A percentile compares a stretch with the other conserved stretches of the same genome.
These are phyloP conservation scores for Ophiosphaerella herpotricha DNA, from an alignment of 2,329 filamentous ascomycete species.

Conservation along the genomic window DNA sequence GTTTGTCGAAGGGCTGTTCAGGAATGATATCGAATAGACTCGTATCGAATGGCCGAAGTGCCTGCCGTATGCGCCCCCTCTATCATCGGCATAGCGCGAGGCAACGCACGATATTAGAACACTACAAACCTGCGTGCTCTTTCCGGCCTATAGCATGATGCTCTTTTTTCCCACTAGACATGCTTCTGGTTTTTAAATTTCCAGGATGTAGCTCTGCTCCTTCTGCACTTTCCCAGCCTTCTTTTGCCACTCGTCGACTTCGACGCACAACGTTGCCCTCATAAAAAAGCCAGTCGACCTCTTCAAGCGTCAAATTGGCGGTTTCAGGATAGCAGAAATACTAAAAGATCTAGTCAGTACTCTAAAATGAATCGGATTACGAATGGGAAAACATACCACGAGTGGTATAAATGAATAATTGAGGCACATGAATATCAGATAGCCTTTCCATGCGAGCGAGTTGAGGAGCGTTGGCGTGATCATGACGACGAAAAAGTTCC, in stretches of 20 bases:
- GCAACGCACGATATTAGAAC: neutral
- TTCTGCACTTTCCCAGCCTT: slow-evolving; percentile 26
- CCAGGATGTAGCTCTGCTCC: slow-evolving; percentile 9
- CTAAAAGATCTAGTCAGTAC: slow-evolving; percentile 7
- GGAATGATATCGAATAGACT: too few species aligned
- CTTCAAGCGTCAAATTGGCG: slow-evolving; percentile 40
- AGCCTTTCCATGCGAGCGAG: slow-evolving; percentile 56
- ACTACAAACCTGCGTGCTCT: neutral
- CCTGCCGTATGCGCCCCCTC: too few species aligned
- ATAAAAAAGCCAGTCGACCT: slow-evolving; percentile 43
- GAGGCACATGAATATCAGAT: slow-evolving; percentile 58
- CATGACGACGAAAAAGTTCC: slow-evolving; percentile 59
- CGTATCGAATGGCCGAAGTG: too few species aligned
- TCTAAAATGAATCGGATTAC: neutral
- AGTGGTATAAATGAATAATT: slow-evolving; percentile 54
- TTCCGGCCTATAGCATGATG: too few species aligned
- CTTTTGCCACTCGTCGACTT: slow-evolving; percentile 27
- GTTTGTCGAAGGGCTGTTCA: too few species aligned
- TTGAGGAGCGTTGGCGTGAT: slow-evolving; percentile 57
- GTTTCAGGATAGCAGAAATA: slow-evolving; percentile 52
- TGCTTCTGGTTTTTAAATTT: slow-evolving; percentile 18
- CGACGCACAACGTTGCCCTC: slow-evolving; percentile 31
- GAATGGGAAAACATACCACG: slow-evolving; percentile 30
- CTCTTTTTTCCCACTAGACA: slow-evolving; percentile 13
- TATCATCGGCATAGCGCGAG: too few species aligned